A percentile compares a stretch with the other conserved stretches of the same genome.
These are phyloP conservation scores for Conoideocrella luteorostrata DNA, from an alignment of 2,329 filamentous ascomycete genomes.

Conservation along the genomic window DNA sequence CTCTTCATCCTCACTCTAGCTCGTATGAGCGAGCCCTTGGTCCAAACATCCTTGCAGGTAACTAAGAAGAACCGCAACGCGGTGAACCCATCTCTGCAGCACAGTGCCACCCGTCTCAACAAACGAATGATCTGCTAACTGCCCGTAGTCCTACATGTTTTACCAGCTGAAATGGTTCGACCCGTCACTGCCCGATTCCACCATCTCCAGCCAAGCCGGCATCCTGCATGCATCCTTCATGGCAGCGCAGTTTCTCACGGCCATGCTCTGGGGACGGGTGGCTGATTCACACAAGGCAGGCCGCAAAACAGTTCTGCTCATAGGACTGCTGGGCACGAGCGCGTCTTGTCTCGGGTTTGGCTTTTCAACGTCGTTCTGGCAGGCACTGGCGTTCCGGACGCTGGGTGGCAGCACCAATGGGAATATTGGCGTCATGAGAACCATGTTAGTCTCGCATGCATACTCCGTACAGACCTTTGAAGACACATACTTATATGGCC, in stretches of 20 bases:
- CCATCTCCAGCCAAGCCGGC: slow-evolving; percentile 71
- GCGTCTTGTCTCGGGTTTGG: slow-evolving; percentile 51
- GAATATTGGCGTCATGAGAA: slow-evolving; percentile 66
- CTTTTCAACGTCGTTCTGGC: slow-evolving; percentile 56
- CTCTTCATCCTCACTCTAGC: slow-evolving; percentile 71
- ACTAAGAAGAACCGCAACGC: slow-evolving; percentile 1
- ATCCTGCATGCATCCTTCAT: slow-evolving; percentile 75
- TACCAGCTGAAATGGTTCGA: slow-evolving; percentile 81
- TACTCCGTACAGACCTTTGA: background rate
- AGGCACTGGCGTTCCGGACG: slow-evolving; percentile 67
- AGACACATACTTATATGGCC: background rate
- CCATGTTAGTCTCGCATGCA: slow-evolving; percentile 54
- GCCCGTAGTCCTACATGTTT: slow-evolving; percentile 80
- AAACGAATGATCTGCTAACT: slow-evolving; percentile 11
- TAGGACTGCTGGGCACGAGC: slow-evolving; percentile 63
- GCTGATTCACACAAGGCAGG: slow-evolving; percentile 59
- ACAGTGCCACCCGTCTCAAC: too few species aligned
- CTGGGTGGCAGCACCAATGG: slow-evolving; percentile 67
- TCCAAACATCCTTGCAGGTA: slow-evolving; percentile 64
- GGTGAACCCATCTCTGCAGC: too few species aligned
- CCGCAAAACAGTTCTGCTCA: slow-evolving; percentile 69
- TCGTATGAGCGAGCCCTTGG: slow-evolving; percentile 73
- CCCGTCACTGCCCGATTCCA: slow-evolving; percentile 46
- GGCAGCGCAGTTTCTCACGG: slow-evolving; percentile 74
- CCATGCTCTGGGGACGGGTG: slow-evolving; percentile 73